These are phyloP conservation scores for Silybum marianum DNA, from an alignment of 129 eudicot species.

Conservation along the genomic window DNA sequence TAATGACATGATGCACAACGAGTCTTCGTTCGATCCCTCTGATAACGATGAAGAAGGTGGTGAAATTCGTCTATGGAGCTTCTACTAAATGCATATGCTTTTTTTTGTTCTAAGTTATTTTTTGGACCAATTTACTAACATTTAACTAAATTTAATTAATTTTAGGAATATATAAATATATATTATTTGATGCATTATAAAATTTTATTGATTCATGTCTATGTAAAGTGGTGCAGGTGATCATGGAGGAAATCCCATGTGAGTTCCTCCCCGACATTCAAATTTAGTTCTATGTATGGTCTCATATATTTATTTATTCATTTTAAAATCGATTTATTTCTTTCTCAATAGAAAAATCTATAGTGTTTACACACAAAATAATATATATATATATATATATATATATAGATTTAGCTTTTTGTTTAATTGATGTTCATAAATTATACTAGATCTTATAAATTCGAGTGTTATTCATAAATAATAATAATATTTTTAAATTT, in stretches of 20 bases:
- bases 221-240: conserved; percentile 29
- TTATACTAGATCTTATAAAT: too few species aligned
- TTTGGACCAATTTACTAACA: conserved; percentile 24
- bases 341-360: not conserved
- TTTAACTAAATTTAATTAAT: conserved; percentile 4
- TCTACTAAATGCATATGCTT: conserved; percentile 44
- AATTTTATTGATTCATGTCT: conserved; percentile 13
- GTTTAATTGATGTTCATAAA: too few species aligned
- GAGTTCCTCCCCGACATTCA: conserved; percentile 33
- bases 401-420: too few species aligned
- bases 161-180: not conserved
- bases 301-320: conserved; percentile 13
- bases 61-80: conserved; percentile 72
- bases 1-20: conserved; percentile 47
- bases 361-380: not conserved
- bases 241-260: conserved; percentile 33
- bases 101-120: not conserved
- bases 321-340: not conserved
- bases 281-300: conserved; percentile 23
- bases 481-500: too few species aligned
- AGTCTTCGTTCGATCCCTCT: conserved; percentile 46
- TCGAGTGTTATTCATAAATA: too few species aligned
- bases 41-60: conserved; percentile 53
- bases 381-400: too few species aligned
- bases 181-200: not conserved